A percentile compares a stretch with the other conserved stretches of the same genome.
phyloP scores from a whole-genome alignment of 768 basidiomycete genomes.

The Suillus subaureus region DNA sequence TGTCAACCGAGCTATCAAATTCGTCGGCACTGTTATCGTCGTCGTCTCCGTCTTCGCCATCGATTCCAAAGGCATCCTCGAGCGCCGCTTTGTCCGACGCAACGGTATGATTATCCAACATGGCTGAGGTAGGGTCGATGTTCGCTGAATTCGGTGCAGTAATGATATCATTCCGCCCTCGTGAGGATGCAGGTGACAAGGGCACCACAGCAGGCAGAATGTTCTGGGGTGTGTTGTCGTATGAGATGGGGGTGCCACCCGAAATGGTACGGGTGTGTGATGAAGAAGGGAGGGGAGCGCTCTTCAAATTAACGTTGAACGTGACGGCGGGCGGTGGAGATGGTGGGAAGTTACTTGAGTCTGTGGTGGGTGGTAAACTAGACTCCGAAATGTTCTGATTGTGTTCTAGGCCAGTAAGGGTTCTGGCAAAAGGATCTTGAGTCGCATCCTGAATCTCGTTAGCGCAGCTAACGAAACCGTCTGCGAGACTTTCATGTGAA shows the following conservation, averaged over 20 bases:
- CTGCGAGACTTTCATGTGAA: not conserved
- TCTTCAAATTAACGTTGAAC: no score
- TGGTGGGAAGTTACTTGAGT: not conserved
- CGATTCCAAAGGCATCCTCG: slow-evolving; percentile 10
- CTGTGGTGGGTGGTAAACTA: not conserved
- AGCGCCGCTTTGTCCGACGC: slow-evolving; percentile 6
- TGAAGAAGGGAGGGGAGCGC: slow-evolving; percentile 15
- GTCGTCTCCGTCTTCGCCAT: slow-evolving; percentile 8
- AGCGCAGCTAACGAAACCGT: not conserved
- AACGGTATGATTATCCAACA: not conserved
- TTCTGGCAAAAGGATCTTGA: not conserved
- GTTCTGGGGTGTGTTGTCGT: slow-evolving; percentile 6
- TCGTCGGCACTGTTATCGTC: not conserved
- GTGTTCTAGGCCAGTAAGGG: not conserved
- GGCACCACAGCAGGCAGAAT: slow-evolving; percentile 8
- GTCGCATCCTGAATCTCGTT: not conserved
- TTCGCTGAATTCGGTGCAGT: not conserved
- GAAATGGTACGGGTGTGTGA: slow-evolving; percentile 9
- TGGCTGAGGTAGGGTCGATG: not conserved
- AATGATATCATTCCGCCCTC: not conserved
- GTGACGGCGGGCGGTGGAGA: not conserved
- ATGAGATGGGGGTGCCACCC: slow-evolving; percentile 2
- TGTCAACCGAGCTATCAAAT: not conserved
- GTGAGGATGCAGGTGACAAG: not conserved
- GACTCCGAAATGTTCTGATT: not conserved